phyloP scores from a whole-genome alignment of 2,329 filamentous ascomycete genomes.

The Didymella arachidicola region DNA sequence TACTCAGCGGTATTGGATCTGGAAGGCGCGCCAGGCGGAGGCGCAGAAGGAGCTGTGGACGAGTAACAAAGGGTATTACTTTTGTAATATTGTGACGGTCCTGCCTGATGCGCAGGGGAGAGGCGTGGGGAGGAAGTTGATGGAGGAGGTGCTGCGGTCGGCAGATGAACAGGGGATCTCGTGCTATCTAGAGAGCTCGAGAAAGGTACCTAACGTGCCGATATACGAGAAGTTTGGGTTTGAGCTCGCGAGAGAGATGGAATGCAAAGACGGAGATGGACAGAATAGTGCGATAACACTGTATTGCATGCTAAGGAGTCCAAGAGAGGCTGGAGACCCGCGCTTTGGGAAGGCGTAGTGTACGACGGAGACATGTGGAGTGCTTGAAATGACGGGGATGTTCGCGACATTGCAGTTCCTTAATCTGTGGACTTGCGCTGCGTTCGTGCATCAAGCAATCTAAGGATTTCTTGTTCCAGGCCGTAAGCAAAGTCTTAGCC shows the following conservation, averaged over 20 bases:
- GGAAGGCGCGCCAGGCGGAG: slow-evolving; percentile 71
- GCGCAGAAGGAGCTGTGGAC: slow-evolving; percentile 70
- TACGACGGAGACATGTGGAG: background rate
- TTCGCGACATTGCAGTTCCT: background rate
- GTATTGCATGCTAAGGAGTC: slow-evolving; percentile 56
- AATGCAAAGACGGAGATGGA: slow-evolving; percentile 69
- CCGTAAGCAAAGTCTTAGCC: background rate
- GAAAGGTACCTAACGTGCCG: slow-evolving; percentile 70
- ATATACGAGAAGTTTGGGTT: slow-evolving; percentile 77
- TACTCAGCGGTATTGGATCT: slow-evolving; percentile 74
- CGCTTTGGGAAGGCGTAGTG: slow-evolving; percentile 14
- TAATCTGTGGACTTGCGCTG: background rate
- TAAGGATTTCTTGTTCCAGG: background rate
- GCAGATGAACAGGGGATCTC: slow-evolving; percentile 70
- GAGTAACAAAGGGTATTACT: slow-evolving; percentile 73
- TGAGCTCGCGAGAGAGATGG: slow-evolving; percentile 68
- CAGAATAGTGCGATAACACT: slow-evolving; percentile 52
- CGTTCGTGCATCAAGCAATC: background rate
- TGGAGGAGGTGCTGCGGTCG: slow-evolving; percentile 67
- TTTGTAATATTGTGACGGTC: slow-evolving; percentile 78
- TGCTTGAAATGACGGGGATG: background rate
- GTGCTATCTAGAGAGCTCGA: slow-evolving; percentile 76
- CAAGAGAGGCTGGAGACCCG: slow-evolving; percentile 7
- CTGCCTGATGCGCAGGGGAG: slow-evolving; percentile 69
- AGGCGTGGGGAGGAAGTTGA: slow-evolving; percentile 70